Evolutionary conservation across 306 rosid species (phyloP).

Genomic region (Prunus mira): DNA sequence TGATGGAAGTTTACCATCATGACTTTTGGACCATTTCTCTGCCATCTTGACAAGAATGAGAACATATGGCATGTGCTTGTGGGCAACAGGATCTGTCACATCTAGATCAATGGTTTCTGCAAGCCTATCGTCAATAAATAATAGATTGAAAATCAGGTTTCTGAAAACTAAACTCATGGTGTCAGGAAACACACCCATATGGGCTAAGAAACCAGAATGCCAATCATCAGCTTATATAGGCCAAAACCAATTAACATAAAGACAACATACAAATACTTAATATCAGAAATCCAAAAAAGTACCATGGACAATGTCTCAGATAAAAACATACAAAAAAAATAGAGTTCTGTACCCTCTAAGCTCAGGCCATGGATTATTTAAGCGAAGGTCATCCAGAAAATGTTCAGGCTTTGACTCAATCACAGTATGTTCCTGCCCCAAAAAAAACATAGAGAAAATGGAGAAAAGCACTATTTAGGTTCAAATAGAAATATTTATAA

Average conservation of each 20-base stretch:
- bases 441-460: slow-evolving; percentile 23
- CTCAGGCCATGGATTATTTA: slow-evolving; percentile 98
- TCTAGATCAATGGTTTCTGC: slow-evolving; percentile 74
- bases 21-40: slow-evolving; percentile 83
- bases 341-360: slow-evolving; percentile 58
- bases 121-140: slow-evolving; percentile 42
- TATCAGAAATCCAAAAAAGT: slow-evolving; percentile 2
- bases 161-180: slow-evolving; percentile 14
- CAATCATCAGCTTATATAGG: not conserved
- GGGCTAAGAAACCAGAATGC: slow-evolving; percentile 5
- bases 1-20: slow-evolving; percentile 71
- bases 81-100: slow-evolving; percentile 70
- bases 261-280: not conserved
- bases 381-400: slow-evolving; percentile 93
- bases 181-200: slow-evolving; percentile 8
- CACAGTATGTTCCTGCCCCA: slow-evolving; percentile 83
- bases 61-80: slow-evolving; percentile 86
- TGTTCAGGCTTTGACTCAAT: slow-evolving; percentile 97
- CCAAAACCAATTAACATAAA: slow-evolving; percentile 6
- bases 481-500: slow-evolving; percentile 8
- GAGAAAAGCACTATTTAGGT: slow-evolving; percentile 17
- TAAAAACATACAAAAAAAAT: slow-evolving; percentile 1
- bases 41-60: slow-evolving; percentile 90
- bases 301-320: not conserved
- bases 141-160: slow-evolving; percentile 24